Base-by-base conservation (phyloP, 768 basidiomycete genomes). In the Leccinum sublutescens region DNA sequence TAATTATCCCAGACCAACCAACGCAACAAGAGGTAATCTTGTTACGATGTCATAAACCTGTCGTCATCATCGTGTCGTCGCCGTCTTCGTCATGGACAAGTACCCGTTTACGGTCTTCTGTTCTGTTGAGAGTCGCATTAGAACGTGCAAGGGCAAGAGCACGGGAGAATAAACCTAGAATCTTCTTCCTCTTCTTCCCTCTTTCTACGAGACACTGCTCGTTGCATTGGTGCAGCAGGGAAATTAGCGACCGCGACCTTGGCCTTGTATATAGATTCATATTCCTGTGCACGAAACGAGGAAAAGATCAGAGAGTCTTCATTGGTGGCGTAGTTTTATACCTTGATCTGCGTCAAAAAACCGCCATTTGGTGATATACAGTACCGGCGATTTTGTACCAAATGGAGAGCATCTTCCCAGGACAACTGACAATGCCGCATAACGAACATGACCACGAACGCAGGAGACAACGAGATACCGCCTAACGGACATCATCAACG, bases 351-450 rank as follows among this genome's bases (percentile, higher is more conserved):
- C 10, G 90, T 91, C 66, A 95, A 72, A 74, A 97, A 97, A 3
- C 93, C 94, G 14, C 88, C 86, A 66, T 96, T 94, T 11, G 93
- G 95, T 1, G 91, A 92, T 62, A 95, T 95, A 73, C 94, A 97
- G 67, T 96, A 97, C 49, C 94, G 83, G 50, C 93, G 81, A 63
- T 94, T 94, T 72, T 95, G 93, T 4, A 95, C 93, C 68, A 90
- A 75, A 66, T 93, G 91, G 51, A 95, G 78, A 0, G 92, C 93
- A 56, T 95, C 91, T 76, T 94, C 92, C 88, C 89, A 94, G 40
- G 86, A 85, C 29, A 93, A 75, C 29, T 85, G 83, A 70, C 86
- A 86, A 66, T 88, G 83, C 59, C 91, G 88, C 93, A 95, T 95
- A 38, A 91, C 91, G 69, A 91, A 95, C 90, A 94, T 94, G 55